phyloP scores from a whole-genome alignment of 305 asterid genomes.

The Withania somnifera region DNA sequence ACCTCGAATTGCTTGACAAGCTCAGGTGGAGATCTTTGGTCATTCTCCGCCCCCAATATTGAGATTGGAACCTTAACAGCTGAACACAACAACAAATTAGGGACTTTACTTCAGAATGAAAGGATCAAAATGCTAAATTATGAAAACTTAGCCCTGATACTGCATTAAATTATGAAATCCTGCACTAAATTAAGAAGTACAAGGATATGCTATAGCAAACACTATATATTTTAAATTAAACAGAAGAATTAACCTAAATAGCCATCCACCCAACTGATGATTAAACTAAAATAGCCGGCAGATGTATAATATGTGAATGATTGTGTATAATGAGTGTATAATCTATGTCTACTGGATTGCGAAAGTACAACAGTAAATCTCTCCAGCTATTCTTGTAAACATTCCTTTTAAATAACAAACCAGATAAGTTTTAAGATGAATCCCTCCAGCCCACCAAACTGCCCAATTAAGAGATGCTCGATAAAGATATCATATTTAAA shows the following conservation, averaged over 20 bases:
- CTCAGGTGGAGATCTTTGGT: slow-evolving; percentile 32
- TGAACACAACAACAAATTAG: slow-evolving; percentile 11
- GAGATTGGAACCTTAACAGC: slow-evolving; percentile 52
- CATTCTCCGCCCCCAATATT: slow-evolving; percentile 51
- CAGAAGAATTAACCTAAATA: no score
- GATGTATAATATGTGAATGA: no score
- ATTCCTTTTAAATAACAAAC: neutral
- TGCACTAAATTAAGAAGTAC: neutral
- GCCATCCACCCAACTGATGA: no score
- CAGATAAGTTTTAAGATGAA: neutral
- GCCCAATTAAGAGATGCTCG: neutral
- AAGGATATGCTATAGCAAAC: neutral
- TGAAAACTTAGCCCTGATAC: neutral
- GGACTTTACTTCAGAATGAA: neutral
- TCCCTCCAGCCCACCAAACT: neutral
- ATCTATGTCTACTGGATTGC: no score
- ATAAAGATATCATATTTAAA: neutral
- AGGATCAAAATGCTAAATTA: neutral
- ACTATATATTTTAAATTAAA: neutral
- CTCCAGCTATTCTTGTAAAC: no score
- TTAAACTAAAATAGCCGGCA: no score
- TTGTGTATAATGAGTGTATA: no score
- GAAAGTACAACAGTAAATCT: no score
- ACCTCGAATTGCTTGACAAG: slow-evolving; percentile 31
- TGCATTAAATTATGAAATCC: neutral